Percentiles rank a stretch among this genome's conserved stretches.
phyloP scores from a whole-genome alignment of 495 filamentous ascomycete genomes.

The Podospora pseudopauciseta region DNA sequence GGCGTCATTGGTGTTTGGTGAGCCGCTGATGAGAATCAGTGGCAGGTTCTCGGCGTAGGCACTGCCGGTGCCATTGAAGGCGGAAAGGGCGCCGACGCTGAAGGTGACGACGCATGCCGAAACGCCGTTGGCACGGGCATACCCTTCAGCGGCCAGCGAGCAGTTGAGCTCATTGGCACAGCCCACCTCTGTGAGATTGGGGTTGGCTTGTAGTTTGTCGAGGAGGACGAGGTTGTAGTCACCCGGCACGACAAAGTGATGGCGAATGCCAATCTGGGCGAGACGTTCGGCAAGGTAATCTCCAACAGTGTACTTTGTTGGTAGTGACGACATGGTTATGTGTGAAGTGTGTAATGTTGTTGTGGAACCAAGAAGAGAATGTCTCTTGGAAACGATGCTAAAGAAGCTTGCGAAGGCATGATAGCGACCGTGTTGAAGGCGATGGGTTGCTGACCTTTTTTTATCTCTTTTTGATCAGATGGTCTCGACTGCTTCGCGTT shows the following conservation, averaged over 20 bases:
- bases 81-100: constrained; percentile 70
- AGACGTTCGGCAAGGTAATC: constrained; percentile 69
- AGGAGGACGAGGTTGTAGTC: constrained; percentile 67
- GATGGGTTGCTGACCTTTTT: not conserved
- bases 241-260: constrained; percentile 63
- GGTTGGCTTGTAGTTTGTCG: constrained; percentile 58
- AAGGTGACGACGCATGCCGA: constrained; percentile 70
- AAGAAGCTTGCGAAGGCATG: not conserved
- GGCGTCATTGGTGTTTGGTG: constrained; percentile 53
- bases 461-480: not conserved
- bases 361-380: not conserved
- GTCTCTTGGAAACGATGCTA: not conserved
- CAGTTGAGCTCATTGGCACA: constrained; percentile 76
- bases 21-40: constrained; percentile 72
- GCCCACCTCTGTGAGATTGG: constrained; percentile 60
- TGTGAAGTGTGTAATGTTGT: not conserved
- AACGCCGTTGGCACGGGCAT: constrained; percentile 67
- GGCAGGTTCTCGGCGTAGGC: constrained; percentile 70
- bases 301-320: constrained; percentile 32
- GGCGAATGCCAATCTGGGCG: constrained; percentile 59
- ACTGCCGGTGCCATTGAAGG: constrained; percentile 65
- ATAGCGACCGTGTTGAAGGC: not conserved
- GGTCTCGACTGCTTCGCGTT: not conserved
- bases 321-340: constrained; percentile 3
- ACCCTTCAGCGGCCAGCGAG: constrained; percentile 72